phyloP scores from a whole-genome alignment of 1,284 basidiomycete genomes.

The Sporisorium exsertum region DNA sequence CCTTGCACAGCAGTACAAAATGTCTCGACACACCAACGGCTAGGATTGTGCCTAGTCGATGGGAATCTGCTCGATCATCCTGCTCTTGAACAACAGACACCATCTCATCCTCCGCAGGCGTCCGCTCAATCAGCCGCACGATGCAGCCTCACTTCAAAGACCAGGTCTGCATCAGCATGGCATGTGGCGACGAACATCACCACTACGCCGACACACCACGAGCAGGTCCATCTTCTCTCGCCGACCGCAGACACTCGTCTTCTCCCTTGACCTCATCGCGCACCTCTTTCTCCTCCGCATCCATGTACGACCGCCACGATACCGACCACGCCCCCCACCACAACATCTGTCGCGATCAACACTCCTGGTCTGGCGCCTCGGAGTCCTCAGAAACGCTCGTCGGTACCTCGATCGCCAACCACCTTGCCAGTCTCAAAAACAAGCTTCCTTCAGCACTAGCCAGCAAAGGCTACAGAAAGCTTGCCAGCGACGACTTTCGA shows the following conservation, averaged over 20 bases:
- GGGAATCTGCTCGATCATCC: not conserved
- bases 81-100: not conserved
- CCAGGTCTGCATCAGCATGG: constrained; percentile 22
- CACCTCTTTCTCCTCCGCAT: constrained; percentile 24
- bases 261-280: constrained; percentile 12
- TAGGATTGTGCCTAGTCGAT: not conserved
- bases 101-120: not conserved
- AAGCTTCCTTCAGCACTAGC: constrained; percentile 12
- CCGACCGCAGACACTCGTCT: not conserved
- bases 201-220: not conserved
- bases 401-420: constrained; percentile 12
- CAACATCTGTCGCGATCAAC: constrained; percentile 6
- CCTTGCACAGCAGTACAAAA: not conserved
- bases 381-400: constrained; percentile 26
- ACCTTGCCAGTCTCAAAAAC: constrained; percentile 20
- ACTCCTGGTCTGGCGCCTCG: not conserved
- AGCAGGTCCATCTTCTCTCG: not conserved
- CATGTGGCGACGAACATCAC: constrained; percentile 7
- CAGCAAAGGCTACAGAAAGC: constrained; percentile 11
- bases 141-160: constrained; percentile 35
- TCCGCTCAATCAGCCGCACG: not conserved
- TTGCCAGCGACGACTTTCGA: constrained; percentile 6
- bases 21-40: not conserved
- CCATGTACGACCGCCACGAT: constrained; percentile 15
- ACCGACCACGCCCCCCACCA: not conserved